These are phyloP conservation scores for Lonicera japonica DNA, from an alignment of 129 eudicot species.

Conservation along the genomic window DNA sequence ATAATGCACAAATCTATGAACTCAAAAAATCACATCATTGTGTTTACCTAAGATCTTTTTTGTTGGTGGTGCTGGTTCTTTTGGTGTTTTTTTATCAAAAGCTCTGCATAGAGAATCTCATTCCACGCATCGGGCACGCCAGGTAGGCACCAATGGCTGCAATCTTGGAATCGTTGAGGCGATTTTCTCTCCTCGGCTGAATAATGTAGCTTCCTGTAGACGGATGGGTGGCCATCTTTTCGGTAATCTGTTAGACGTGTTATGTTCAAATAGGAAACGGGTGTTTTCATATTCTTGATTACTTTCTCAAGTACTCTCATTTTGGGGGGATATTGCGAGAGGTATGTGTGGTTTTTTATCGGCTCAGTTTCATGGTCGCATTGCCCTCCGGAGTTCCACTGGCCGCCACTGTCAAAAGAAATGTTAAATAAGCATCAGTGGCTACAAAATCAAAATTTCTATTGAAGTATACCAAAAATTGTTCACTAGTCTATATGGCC, in stretches of 20 bases:
- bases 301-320: slow-evolving; percentile 72
- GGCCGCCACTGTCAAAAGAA: slow-evolving; percentile 68
- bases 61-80: slow-evolving; percentile 35
- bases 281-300: slow-evolving; percentile 57
- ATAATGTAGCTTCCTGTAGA: slow-evolving; percentile 49
- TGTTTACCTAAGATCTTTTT: slow-evolving; percentile 12
- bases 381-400: slow-evolving; percentile 93
- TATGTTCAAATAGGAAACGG: slow-evolving; percentile 56
- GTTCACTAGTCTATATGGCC: not conserved
- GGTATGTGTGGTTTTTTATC: slow-evolving; percentile 59
- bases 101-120: slow-evolving; percentile 70
- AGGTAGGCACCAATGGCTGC: slow-evolving; percentile 99
- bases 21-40: slow-evolving; percentile 4
- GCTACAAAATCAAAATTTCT: slow-evolving; percentile 10
- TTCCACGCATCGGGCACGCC: slow-evolving; percentile 99
- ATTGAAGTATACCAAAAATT: not conserved
- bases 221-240: slow-evolving; percentile 91
- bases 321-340: slow-evolving; percentile 60
- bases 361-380: slow-evolving; percentile 84
- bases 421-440: not conserved
- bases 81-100: slow-evolving; percentile 47
- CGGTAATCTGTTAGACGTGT: slow-evolving; percentile 80
- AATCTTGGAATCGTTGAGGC: slow-evolving; percentile 57
- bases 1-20: slow-evolving; percentile 26
- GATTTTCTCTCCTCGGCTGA: slow-evolving; percentile 38